These are phyloP conservation scores for Eleusine indica DNA, from an alignment of 176 grass and related monocot genomes.

Conservation along the genomic window DNA sequence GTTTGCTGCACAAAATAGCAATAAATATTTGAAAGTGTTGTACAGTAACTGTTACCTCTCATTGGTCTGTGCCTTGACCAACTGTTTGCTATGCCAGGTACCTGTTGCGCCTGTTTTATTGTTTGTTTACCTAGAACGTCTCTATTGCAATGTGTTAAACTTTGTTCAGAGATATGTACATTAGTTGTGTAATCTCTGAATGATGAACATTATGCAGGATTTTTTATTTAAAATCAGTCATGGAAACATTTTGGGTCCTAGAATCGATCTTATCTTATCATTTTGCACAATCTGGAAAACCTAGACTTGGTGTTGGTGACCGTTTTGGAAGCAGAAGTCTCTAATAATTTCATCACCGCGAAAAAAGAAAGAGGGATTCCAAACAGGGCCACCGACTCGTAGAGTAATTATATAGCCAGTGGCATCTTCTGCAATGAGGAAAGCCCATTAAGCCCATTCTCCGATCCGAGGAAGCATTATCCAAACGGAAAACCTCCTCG, in stretches of 20 bases:
- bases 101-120: neutral
- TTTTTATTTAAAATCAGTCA: neutral
- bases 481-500: neutral
- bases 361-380: neutral
- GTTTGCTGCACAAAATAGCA: neutral
- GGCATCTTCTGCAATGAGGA: neutral
- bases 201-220: neutral
- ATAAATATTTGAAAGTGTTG: slow-evolving; percentile 1
- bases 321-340: neutral
- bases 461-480: neutral
- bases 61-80: neutral
- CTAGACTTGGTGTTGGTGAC: neutral
- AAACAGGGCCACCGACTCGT: neutral
- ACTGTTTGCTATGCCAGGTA: neutral
- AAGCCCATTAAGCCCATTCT: neutral
- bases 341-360: neutral
- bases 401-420: neutral
- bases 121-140: neutral
- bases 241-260: neutral
- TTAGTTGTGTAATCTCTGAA: neutral
- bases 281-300: neutral
- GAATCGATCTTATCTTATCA: neutral
- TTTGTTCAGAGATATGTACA: neutral
- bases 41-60: neutral
- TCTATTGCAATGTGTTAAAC: neutral